A percentile compares a stretch with the other conserved stretches of the same genome.
These are phyloP conservation scores for Hemileccinum hortonii DNA, from an alignment of 1,284 basidiomycete genomes.

Conservation along the genomic window DNA sequence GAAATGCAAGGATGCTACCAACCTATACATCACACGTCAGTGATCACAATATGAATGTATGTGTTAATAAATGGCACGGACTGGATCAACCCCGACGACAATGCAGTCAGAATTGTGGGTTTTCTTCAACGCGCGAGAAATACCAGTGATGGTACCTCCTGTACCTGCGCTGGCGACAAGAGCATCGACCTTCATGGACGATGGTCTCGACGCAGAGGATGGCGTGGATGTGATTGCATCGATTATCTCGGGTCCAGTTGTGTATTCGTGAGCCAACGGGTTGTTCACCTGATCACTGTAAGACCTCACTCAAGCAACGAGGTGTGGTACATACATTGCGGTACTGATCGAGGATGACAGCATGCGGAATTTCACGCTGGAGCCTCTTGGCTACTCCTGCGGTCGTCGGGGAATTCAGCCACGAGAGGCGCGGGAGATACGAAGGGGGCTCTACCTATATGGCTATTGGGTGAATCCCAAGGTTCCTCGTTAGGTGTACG, in stretches of 20 bases:
- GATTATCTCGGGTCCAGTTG: conserved; percentile 89
- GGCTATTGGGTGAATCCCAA: conserved; percentile 81
- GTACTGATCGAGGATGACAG: conserved; percentile 92
- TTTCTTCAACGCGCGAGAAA: conserved; percentile 82
- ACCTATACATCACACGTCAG: conserved; percentile 42
- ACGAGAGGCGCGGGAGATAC: conserved; percentile 48
- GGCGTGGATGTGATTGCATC: conserved; percentile 66
- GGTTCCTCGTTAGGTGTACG: conserved; percentile 92
- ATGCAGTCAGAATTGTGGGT: conserved; percentile 66
- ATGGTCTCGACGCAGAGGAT: conserved; percentile 52
- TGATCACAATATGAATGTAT: not conserved
- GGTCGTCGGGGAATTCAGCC: conserved; percentile 80
- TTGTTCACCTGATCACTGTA: conserved; percentile 63
- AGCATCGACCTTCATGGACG: conserved; percentile 76
- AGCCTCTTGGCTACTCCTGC: conserved; percentile 81
- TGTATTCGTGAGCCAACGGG: conserved; percentile 84
- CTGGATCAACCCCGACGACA: conserved; percentile 90
- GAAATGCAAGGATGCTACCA: conserved; percentile 85
- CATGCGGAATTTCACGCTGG: conserved; percentile 77
- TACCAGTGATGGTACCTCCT: conserved; percentile 90
- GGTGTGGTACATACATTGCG: conserved; percentile 52
- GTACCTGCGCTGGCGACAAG: conserved; percentile 92
- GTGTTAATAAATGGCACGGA: conserved; percentile 39
- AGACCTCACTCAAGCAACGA: not conserved
- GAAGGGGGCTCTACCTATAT: conserved; percentile 73